These are phyloP conservation scores for Ophiostoma himal-ulmi DNA, from an alignment of 2,329 filamentous ascomycete genomes.

Conservation along the genomic window DNA sequence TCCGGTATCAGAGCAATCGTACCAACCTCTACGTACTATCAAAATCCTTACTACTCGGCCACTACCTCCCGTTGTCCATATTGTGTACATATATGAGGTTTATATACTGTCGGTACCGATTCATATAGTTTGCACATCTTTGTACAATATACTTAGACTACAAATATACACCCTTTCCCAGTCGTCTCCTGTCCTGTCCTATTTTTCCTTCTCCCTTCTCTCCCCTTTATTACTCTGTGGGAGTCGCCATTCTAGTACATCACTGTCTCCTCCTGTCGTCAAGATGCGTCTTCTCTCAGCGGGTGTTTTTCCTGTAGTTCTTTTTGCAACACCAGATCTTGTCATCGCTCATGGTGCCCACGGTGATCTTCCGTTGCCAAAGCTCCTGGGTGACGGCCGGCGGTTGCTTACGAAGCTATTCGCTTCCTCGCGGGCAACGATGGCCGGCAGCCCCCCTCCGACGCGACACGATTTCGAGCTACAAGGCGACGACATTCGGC, in stretches of 20 bases:
- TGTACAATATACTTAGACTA: background rate
- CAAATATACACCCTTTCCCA: background rate
- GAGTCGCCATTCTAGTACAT: background rate
- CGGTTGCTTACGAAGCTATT: background rate
- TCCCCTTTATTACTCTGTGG: background rate
- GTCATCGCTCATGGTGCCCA: background rate
- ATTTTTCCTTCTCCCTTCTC: background rate
- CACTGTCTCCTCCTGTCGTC: background rate
- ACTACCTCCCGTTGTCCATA: background rate
- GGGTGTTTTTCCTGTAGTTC: background rate
- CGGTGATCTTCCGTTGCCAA: background rate
- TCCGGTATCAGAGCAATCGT: background rate
- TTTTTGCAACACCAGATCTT: background rate
- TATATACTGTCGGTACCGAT: too few relatives aligned
- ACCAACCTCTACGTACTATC: too few relatives aligned
- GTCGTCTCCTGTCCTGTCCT: background rate
- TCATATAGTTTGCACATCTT: background rate
- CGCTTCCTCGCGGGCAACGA: background rate
- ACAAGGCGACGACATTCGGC: background rate
- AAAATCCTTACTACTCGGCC: background rate
- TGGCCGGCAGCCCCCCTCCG: background rate
- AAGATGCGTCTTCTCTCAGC: background rate
- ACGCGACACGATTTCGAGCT: background rate
- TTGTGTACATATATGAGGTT: background rate
- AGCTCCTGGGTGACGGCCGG: background rate